Evolutionary conservation across 345 rosid genomes (phyloP).

Genomic region (Pistacia integerrima): DNA sequence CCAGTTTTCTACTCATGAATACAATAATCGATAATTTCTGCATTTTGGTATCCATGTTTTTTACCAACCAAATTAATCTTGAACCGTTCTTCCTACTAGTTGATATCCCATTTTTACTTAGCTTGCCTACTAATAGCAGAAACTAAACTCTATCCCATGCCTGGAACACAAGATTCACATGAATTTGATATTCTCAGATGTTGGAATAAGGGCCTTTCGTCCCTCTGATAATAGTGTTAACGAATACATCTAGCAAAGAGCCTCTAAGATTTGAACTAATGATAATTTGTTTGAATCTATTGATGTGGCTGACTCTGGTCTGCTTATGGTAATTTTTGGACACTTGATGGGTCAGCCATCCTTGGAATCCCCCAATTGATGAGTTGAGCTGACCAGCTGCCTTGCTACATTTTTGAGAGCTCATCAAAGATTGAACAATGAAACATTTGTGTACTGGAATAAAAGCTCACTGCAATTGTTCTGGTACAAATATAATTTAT

Average conservation of each 20-base stretch:
- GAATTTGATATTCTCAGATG: neutral
- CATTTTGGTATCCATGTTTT: no score
- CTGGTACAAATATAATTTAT: neutral
- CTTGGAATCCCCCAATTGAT: neutral
- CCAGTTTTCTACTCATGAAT: neutral
- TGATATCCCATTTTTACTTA: neutral
- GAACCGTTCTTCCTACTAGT: neutral
- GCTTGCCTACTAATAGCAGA: neutral
- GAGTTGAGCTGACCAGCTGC: neutral
- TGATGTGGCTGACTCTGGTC: neutral
- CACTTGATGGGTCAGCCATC: neutral
- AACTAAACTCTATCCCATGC: neutral
- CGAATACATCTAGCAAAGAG: neutral
- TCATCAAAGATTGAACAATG: neutral
- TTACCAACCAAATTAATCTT: neutral
- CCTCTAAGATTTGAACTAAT: neutral
- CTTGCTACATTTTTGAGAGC: neutral
- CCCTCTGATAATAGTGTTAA: neutral
- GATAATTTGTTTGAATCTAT: neutral
- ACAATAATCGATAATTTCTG: no score
- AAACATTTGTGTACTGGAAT: neutral
- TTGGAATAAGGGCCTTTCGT: neutral
- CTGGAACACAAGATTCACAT: neutral
- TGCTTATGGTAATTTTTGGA: neutral
- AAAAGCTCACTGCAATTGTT: neutral